A percentile compares a stretch with the other conserved stretches of the same genome.
These are phyloP conservation scores for Collybia nuda DNA, from an alignment of 768 basidiomycete species.

Conservation along the genomic window DNA sequence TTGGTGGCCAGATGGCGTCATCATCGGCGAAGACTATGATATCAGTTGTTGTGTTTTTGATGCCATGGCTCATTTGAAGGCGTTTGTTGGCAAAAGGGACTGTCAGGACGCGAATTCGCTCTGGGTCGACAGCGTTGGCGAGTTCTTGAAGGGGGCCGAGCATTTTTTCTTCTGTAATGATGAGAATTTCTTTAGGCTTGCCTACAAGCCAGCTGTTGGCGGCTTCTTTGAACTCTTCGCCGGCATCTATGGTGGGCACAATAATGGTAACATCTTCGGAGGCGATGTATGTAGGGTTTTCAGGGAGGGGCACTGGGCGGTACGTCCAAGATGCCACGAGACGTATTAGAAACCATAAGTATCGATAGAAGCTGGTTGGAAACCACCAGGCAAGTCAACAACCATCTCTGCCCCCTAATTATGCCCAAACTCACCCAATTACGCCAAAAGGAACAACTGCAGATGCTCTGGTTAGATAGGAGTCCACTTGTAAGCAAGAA, in stretches of 20 bases:
- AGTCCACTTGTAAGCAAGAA: neutral
- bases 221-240: slow-evolving; percentile 93
- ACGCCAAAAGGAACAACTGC: slow-evolving; percentile 90
- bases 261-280: slow-evolving; percentile 95
- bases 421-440: slow-evolving; percentile 59
- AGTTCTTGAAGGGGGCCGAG: slow-evolving; percentile 84
- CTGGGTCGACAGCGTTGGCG: slow-evolving; percentile 83
- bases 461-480: slow-evolving; percentile 15
- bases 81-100: slow-evolving; percentile 95
- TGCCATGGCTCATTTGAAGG: slow-evolving; percentile 91
- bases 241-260: slow-evolving; percentile 94
- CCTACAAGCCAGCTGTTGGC: slow-evolving; percentile 91
- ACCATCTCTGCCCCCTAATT: neutral
- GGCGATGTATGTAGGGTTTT: slow-evolving; percentile 88
- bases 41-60: slow-evolving; percentile 86
- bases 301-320: slow-evolving; percentile 85
- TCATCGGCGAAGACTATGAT: slow-evolving; percentile 96
- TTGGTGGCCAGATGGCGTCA: slow-evolving; percentile 94
- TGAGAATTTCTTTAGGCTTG: slow-evolving; percentile 79
- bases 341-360: slow-evolving; percentile 91
- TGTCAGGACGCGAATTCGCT: slow-evolving; percentile 82
- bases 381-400: slow-evolving; percentile 10
- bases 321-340: slow-evolving; percentile 77
- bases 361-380: slow-evolving; percentile 78
- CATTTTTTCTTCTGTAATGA: slow-evolving; percentile 87